Evolutionary conservation across 2,329 filamentous ascomycete genomes (phyloP), one percentile per base, ranked within the genome.

Genomic region (Pezicula carpinea): DNA sequence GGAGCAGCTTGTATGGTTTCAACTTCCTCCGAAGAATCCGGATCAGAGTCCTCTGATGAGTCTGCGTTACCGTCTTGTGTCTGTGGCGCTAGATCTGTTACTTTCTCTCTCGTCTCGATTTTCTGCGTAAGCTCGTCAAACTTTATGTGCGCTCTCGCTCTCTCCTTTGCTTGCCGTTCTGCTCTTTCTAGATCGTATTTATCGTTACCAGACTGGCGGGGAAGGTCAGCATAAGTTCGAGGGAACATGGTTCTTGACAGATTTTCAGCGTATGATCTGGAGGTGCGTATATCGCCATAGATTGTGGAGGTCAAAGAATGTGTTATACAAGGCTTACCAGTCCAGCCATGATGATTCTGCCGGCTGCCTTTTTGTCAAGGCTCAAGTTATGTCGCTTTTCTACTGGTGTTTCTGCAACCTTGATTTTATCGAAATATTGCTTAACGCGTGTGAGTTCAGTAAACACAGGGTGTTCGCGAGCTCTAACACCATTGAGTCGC

Each of bases 341-440:
- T 44, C 87, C 89, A 50, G 88, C 80, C 62, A 85, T 89, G 59
- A 99, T 83, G 50, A 99, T 87, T 43, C 92, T 79, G 43, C 79
- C 81, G 13, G 89, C 87, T 5, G 89, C 91, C 54, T 81, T 79
- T 58, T 87, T 91, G 62, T 96, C 77, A 19, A 86, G 61, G 18
- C 67, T 80, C 41, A 17, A 15, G 71, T 76, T 50, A 68, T 61
- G 35, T 66, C 77, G 75, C 59, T 80, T 73, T 44, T 71, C 66
- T 3, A 77, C 75, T 1, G 79, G 77, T 6, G 73, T 76, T 66
- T 96, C 90, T 3, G 82, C 77, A 13, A 75, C 73, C 62, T 93
- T 89, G 64, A 97, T 92, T 72, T 97, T 99, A 50, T 80, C 82
- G 68, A 96, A 95, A 67, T 97, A 97, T 63, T 90, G 86, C 66